Conservation (phyloP, 441 rosid genomes). For the Geranium incanum region DNA sequence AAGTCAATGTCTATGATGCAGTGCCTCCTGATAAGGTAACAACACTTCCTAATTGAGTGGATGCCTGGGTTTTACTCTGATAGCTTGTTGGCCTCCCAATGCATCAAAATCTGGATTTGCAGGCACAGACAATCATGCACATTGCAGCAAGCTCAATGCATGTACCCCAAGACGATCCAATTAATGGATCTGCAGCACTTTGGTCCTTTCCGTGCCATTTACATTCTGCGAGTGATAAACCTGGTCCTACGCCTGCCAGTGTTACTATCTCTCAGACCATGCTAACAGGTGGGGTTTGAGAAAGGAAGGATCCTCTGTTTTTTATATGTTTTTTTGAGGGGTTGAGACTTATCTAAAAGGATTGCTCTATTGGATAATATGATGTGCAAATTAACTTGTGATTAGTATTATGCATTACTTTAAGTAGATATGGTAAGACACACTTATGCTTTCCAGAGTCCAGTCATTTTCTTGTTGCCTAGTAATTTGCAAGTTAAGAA, state of each 20-base stretch:
- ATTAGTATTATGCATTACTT: background rate
- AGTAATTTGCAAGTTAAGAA: background rate
- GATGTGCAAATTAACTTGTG: background rate
- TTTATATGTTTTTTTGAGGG: background rate
- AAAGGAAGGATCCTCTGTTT: background rate
- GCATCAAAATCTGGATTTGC: conserved; percentile 21
- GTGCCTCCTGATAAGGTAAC: conserved; percentile 34
- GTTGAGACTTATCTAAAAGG: background rate
- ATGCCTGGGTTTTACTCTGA: conserved; percentile 3
- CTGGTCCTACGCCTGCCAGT: conserved; percentile 21
- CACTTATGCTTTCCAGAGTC: background rate
- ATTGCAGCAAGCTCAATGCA: conserved; percentile 30
- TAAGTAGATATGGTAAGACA: background rate
- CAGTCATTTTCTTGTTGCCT: background rate
- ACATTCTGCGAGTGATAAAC: conserved; percentile 27
- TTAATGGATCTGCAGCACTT: conserved; percentile 24
- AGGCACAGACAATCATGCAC: conserved; percentile 38
- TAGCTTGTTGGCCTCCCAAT: conserved; percentile 12
- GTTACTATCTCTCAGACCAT: conserved; percentile 23
- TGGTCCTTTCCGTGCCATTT: conserved; percentile 31
- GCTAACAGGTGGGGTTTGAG: conserved; percentile 31
- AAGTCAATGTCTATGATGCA: conserved; percentile 39
- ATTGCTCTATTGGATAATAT: background rate
- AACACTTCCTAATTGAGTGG: background rate
- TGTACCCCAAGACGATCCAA: conserved; percentile 24